These are phyloP conservation scores for Trichosporon asahii DNA, from an alignment of 1,284 basidiomycete genomes.

Conservation along the genomic window DNA sequence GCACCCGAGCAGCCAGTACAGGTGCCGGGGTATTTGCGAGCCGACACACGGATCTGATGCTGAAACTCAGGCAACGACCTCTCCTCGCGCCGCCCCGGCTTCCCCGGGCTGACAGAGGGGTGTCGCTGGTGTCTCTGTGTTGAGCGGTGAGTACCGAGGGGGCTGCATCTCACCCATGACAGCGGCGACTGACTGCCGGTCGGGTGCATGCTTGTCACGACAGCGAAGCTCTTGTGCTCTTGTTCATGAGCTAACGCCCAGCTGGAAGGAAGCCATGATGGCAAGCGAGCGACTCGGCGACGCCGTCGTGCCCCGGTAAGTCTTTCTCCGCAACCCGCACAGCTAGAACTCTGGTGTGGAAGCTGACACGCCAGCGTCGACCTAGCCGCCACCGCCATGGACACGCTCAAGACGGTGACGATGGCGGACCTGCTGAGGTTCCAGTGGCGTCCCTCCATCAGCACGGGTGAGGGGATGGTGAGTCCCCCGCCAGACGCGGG, in stretches of 20 bases:
- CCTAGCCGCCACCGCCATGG: slow-evolving; percentile 41
- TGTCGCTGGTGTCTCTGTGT: slow-evolving; percentile 52
- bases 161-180: not conserved
- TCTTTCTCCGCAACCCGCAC: no score
- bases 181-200: no score
- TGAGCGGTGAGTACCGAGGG: slow-evolving; percentile 28
- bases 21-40: not conserved
- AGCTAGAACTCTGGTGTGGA: no score
- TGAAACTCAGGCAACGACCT: slow-evolving; percentile 49
- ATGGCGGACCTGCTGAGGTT: slow-evolving; percentile 44
- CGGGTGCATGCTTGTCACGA: no score
- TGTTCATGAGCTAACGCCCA: slow-evolving; percentile 11
- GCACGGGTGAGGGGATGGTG: not conserved
- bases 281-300: slow-evolving; percentile 43
- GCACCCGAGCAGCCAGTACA: no score
- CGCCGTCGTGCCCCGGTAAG: slow-evolving; percentile 44
- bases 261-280: slow-evolving; percentile 49
- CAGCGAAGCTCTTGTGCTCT: no score
- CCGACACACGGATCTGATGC: not conserved
- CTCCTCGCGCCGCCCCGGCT: slow-evolving; percentile 36
- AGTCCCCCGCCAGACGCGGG: not conserved
- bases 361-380: slow-evolving; percentile 39
- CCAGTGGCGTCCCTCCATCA: slow-evolving; percentile 17
- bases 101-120: slow-evolving; percentile 43
- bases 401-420: slow-evolving; percentile 36